phyloP scores from a whole-genome alignment of 371 early-diverging fungal species.

The Lichtheimia corymbifera region DNA sequence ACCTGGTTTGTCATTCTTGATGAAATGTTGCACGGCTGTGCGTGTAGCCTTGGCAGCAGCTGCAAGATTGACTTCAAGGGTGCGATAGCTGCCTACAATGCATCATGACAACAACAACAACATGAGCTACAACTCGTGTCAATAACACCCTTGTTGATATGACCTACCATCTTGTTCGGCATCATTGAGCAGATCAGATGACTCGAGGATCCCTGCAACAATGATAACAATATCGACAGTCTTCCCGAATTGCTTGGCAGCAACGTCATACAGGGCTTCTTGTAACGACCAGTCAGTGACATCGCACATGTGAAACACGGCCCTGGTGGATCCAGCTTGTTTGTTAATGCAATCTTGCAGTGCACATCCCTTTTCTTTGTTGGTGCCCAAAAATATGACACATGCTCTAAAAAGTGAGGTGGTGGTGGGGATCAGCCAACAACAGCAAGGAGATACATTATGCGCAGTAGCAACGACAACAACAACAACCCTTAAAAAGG shows the following conservation, averaged over 20 bases:
- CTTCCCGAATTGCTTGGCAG: slow-evolving; percentile 42
- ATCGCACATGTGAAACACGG: slow-evolving; percentile 51
- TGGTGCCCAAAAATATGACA: slow-evolving; percentile 34
- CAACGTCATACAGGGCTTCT: slow-evolving; percentile 40
- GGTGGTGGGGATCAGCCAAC: background rate
- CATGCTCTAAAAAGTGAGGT: slow-evolving; percentile 13
- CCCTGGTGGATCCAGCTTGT: slow-evolving; percentile 10
- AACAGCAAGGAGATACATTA: background rate
- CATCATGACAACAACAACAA: too few species aligned
- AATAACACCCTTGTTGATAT: too few species aligned
- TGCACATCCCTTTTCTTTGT: slow-evolving; percentile 24
- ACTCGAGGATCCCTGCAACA: slow-evolving; percentile 66
- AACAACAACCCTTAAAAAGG: background rate
- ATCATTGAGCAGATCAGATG: slow-evolving; percentile 34
- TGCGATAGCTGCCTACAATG: slow-evolving; percentile 40
- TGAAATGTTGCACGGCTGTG: slow-evolving; percentile 65
- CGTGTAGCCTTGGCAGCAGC: slow-evolving; percentile 70
- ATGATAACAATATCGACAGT: slow-evolving; percentile 62
- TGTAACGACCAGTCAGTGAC: slow-evolving; percentile 56
- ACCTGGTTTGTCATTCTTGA: slow-evolving; percentile 51
- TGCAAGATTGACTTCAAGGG: slow-evolving; percentile 66
- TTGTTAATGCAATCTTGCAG: slow-evolving; percentile 13
- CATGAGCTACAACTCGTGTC: too few species aligned
- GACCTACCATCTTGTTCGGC: slow-evolving; percentile 26
- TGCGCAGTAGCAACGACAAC: too few species aligned